phyloP scores from a whole-genome alignment of 1,284 basidiomycete genomes.

The Sporisorium graminicola region DNA sequence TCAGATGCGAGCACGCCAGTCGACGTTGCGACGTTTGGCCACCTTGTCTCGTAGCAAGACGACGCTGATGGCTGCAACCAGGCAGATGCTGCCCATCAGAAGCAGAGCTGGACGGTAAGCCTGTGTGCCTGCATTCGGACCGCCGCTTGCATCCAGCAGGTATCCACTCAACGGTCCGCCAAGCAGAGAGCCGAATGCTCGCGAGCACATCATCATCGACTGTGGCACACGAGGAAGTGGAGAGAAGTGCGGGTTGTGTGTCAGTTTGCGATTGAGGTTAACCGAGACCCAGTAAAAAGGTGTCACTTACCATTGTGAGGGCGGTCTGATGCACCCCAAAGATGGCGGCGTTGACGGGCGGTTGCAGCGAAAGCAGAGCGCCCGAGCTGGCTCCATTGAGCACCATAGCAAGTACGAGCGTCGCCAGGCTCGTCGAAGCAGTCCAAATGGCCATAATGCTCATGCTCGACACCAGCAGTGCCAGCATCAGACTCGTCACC shows the following conservation, averaged over 20 bases:
- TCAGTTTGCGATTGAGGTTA: neutral
- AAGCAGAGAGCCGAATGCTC: constrained; percentile 47
- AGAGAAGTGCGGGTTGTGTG: neutral
- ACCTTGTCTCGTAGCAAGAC: constrained; percentile 34
- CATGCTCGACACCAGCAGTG: constrained; percentile 35
- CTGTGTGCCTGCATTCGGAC: constrained; percentile 31
- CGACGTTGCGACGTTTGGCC: constrained; percentile 32
- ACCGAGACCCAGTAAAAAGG: neutral
- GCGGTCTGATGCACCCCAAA: constrained; percentile 51
- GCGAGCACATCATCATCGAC: constrained; percentile 49
- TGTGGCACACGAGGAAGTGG: neutral
- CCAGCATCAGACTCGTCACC: constrained; percentile 44
- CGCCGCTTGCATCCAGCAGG: constrained; percentile 51
- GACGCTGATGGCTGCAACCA: constrained; percentile 39
- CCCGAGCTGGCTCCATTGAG: constrained; percentile 53
- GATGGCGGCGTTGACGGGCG: constrained; percentile 51
- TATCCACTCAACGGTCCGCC: constrained; percentile 52
- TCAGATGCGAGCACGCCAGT: constrained; percentile 39
- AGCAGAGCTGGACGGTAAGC: constrained; percentile 48
- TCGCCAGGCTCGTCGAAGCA: constrained; percentile 33
- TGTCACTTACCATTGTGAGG: constrained; percentile 40
- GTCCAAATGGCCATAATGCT: constrained; percentile 55
- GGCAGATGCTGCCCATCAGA: constrained; percentile 45
- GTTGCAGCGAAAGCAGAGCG: constrained; percentile 48
- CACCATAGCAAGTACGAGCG: constrained; percentile 47